Evolutionary conservation across 2,329 filamentous ascomycete species (phyloP).

Genomic region (Aaosphaeria arxii): DNA sequence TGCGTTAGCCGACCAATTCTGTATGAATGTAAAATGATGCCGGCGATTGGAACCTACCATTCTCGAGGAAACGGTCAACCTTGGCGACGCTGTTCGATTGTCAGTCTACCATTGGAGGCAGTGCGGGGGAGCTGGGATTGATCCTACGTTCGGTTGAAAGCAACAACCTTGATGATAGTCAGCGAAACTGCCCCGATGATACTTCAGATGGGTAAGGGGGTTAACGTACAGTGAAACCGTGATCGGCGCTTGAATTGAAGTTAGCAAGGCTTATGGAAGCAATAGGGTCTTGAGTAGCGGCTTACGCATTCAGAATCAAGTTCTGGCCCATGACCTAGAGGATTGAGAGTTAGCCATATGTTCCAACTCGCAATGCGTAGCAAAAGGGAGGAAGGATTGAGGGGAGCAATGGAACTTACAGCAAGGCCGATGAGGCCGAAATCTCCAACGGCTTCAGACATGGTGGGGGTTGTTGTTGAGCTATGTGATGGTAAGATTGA

Average conservation of each 20-base stretch:
- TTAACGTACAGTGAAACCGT: constrained; percentile 69
- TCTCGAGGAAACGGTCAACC: constrained; percentile 89
- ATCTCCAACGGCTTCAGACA: constrained; percentile 46
- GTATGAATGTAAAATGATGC: not conserved
- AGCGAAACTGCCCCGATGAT: not conserved
- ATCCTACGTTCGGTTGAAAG: constrained; percentile 83
- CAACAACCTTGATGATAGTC: constrained; percentile 57
- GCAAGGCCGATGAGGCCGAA: constrained; percentile 55
- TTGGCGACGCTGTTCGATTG: constrained; percentile 65
- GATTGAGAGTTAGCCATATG: not conserved
- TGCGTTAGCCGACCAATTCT: constrained; percentile 9
- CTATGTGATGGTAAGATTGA: constrained; percentile 10
- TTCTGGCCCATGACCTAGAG: constrained; percentile 50
- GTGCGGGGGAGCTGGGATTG: constrained; percentile 4
- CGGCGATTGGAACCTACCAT: constrained; percentile 47
- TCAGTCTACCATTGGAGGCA: constrained; percentile 14
- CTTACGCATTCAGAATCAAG: constrained; percentile 53
- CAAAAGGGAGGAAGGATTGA: constrained; percentile 10
- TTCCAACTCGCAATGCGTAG: constrained; percentile 4
- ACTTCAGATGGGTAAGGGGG: not conserved
- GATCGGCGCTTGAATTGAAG: constrained; percentile 43
- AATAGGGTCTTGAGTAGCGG: constrained; percentile 10
- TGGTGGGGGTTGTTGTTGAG: constrained; percentile 20
- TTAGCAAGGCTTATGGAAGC: constrained; percentile 18
- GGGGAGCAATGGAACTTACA: constrained; percentile 22